A percentile compares a stretch with the other conserved stretches of the same genome.
phyloP scores from a whole-genome alignment of 768 basidiomycete species.

The Saitozyma podzolica region DNA sequence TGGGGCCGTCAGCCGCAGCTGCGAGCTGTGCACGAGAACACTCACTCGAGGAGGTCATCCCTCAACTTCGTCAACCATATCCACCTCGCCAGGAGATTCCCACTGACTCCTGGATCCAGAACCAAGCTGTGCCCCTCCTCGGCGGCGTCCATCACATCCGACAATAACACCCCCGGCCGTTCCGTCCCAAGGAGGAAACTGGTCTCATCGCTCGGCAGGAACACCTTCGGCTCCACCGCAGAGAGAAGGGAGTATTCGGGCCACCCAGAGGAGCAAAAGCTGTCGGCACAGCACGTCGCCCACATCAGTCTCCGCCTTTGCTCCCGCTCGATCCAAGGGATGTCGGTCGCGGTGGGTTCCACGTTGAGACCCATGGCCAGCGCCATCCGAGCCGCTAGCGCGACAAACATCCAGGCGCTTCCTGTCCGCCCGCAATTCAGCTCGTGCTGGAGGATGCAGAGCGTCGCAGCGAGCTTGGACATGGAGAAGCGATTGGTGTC shows the following conservation, averaged over 20 bases:
- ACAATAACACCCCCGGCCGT: too few relatives aligned
- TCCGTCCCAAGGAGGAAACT: not conserved
- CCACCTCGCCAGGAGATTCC: not conserved
- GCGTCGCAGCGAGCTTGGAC: constrained; percentile 5
- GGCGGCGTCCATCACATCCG: too few relatives aligned
- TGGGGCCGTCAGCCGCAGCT: too few relatives aligned
- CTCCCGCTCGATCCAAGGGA: constrained; percentile 1
- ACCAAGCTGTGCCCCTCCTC: too few relatives aligned
- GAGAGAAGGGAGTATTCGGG: not conserved
- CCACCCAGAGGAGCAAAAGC: not conserved
- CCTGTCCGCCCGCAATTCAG: not conserved
- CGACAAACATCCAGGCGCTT: not conserved
- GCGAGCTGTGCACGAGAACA: not conserved
- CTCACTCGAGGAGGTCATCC: not conserved
- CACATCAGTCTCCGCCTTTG: constrained; percentile 1
- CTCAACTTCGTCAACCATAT: not conserved
- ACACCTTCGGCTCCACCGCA: not conserved
- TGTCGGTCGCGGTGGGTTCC: not conserved
- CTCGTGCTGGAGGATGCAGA: constrained; percentile 6
- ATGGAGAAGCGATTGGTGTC: constrained; percentile 3
- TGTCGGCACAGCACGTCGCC: not conserved
- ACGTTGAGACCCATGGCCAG: constrained; percentile 9
- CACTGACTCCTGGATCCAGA: not conserved
- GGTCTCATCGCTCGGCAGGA: not conserved
- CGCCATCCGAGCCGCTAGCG: not conserved